These are phyloP conservation scores for Populus tomentosa DNA, from an alignment of 441 rosid species.

Conservation along the genomic window DNA sequence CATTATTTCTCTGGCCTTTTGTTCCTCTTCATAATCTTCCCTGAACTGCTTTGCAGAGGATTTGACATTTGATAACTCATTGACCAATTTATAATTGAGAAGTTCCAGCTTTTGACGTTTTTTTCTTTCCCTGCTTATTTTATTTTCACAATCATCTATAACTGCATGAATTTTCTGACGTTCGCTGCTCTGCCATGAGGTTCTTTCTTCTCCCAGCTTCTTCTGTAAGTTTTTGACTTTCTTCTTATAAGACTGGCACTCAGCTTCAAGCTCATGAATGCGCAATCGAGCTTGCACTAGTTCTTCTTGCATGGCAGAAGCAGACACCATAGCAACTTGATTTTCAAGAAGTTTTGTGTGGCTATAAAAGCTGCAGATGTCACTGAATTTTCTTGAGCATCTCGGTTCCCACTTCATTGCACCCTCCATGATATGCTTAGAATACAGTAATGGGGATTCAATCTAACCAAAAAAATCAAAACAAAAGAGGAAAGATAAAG, in stretches of 20 bases:
- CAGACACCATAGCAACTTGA: conserved; percentile 22
- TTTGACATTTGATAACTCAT: conserved; percentile 39
- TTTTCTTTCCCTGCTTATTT: conserved; percentile 44
- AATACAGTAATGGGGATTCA: conserved; percentile 23
- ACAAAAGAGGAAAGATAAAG: neutral
- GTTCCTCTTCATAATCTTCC: conserved; percentile 34
- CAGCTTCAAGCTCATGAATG: conserved; percentile 40
- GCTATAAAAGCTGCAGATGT: conserved; percentile 16
- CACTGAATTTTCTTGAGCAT: conserved; percentile 27
- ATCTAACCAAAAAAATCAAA: neutral
- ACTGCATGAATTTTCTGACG: conserved; percentile 22
- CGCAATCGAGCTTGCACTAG: conserved; percentile 39
- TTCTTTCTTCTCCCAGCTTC: conserved; percentile 35
- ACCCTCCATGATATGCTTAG: conserved; percentile 35
- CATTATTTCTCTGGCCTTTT: conserved; percentile 36
- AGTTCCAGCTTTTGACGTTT: conserved; percentile 29
- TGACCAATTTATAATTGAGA: conserved; percentile 45
- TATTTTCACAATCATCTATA: conserved; percentile 32
- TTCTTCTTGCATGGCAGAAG: conserved; percentile 38
- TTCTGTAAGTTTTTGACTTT: conserved; percentile 29
- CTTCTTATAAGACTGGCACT: conserved; percentile 24
- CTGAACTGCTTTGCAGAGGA: conserved; percentile 23
- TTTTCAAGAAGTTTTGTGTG: conserved; percentile 30
- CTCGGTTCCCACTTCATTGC: conserved; percentile 46
- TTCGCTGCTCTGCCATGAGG: conserved; percentile 16